A percentile compares a stretch with the other conserved stretches of the same genome.
These are phyloP conservation scores for Bauhinia variegata DNA, from an alignment of 306 rosid genomes.

Conservation along the genomic window DNA sequence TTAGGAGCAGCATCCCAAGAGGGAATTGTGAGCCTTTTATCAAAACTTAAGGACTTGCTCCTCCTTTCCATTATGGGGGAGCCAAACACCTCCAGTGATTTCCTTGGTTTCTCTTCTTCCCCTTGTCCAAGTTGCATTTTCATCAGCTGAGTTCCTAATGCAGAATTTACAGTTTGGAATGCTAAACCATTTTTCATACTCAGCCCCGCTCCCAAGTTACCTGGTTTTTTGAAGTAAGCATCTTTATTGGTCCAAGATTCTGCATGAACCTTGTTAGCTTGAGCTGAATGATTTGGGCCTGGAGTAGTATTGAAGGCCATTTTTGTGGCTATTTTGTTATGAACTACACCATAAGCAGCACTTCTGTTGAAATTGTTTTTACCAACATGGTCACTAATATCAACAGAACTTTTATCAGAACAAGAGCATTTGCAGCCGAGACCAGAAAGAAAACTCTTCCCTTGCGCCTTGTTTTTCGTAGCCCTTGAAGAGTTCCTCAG, in stretches of 20 bases:
- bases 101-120: conserved; percentile 45
- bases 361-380: conserved; percentile 63
- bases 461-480: conserved; percentile 32
- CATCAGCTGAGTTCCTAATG: conserved; percentile 30
- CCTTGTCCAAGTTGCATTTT: conserved; percentile 48
- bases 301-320: conserved; percentile 36
- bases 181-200: conserved; percentile 39
- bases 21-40: conserved; percentile 50
- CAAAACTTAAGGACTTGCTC: conserved; percentile 63
- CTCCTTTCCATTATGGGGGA: conserved; percentile 56
- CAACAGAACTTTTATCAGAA: conserved; percentile 69
- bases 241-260: conserved; percentile 39
- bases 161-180: conserved; percentile 40
- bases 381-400: conserved; percentile 49
- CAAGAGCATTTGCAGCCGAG: conserved; percentile 78
- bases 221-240: conserved; percentile 35
- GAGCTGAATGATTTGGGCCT: conserved; percentile 34
- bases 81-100: conserved; percentile 78
- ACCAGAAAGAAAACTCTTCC: conserved; percentile 55
- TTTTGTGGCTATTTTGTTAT: conserved; percentile 41
- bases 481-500: conserved; percentile 40
- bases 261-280: conserved; percentile 34
- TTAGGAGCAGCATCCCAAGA: conserved; percentile 49
- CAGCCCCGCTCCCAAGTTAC: conserved; percentile 35
- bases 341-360: conserved; percentile 26